Evolutionary conservation across 2,329 filamentous ascomycete species (phyloP).

Genomic region (Diplodia scrobiculata): DNA sequence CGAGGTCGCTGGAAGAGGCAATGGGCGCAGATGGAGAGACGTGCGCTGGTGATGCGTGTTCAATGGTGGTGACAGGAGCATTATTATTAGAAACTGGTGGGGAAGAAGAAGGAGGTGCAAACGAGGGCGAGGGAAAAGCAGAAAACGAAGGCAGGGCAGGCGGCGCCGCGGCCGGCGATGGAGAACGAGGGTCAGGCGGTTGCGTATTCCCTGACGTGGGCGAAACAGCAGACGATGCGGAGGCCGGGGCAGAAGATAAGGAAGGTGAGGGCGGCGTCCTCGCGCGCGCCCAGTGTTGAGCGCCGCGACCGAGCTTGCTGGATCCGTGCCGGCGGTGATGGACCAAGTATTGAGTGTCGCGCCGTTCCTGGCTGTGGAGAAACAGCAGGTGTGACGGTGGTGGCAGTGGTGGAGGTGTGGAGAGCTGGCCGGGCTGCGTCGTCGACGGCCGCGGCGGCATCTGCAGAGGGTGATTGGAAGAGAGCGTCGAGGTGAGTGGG

Average conservation of each 20-base stretch:
- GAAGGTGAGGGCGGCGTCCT: neutral
- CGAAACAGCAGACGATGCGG: neutral
- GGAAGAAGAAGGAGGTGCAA: neutral
- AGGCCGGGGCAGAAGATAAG: slow-evolving; percentile 4
- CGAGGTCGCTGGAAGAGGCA: neutral
- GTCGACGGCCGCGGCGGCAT: neutral
- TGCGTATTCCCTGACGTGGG: neutral
- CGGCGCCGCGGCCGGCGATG: neutral
- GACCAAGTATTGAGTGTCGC: neutral
- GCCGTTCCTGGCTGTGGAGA: neutral
- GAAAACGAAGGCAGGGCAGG: neutral
- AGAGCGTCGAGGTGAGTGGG: neutral
- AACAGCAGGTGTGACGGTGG: neutral
- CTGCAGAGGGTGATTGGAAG: neutral
- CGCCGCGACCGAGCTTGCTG: neutral
- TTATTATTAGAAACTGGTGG: slow-evolving; percentile 6
- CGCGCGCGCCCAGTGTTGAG: neutral
- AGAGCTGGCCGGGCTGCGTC: neutral
- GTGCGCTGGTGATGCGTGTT: neutral
- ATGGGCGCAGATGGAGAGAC: neutral
- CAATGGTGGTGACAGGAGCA: slow-evolving; percentile 11
- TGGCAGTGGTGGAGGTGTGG: neutral
- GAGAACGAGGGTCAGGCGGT: neutral
- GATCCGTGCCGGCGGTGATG: neutral
- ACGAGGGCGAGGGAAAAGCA: neutral